Base-by-base conservation (phyloP, 345 rosid genomes). In the Salix udensis region DNA sequence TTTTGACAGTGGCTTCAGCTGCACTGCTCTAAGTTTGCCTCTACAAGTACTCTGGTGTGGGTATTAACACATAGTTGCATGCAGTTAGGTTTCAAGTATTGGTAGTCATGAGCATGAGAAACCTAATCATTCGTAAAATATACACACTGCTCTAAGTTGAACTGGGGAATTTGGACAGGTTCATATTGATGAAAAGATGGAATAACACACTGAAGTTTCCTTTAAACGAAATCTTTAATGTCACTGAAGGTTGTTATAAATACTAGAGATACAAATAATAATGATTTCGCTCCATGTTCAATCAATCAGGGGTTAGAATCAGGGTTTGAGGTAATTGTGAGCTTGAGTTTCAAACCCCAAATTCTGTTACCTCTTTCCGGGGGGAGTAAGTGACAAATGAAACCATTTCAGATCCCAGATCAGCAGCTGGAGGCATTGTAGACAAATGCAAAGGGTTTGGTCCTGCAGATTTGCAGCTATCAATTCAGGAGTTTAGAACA, bases 221-320 rank as follows among this genome's bases (percentile, higher is more conserved):
- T 65, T n/a, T 34, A 31, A 64, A 65, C 11, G 26, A 65, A 65
- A n/a, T 58, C 4, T n/a, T n/a, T 9, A 58, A 58, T 9, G 15
- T 46, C 23, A 30, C 39, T 11, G 4, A 69, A 24, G 14, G 39
- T 6, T 16, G 75, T 72, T 72, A 34, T 13, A 65, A 75, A 75
- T 37, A 53, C 30, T 67, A 72, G 61, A 37, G 53, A 34, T 66
- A 52, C n/a, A 46, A 58, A 58, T 58, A 58, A 58, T 23, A n/a
- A 58, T 58, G 64, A 58, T 58, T 58, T 4, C 28, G 6, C 64
- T 8, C 61, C 80, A 77, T 76, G 71, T 77, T 11, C 42, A 71
- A 68, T 58, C 42, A 16, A 67, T 39, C 48, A 30, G 26, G 64
- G 44, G 53, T 50, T 77, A 52, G 70, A 69, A 74, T 75, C 60